phyloP scores from a whole-genome alignment of 2,329 filamentous ascomycete genomes.

The Fusarium sp. region DNA sequence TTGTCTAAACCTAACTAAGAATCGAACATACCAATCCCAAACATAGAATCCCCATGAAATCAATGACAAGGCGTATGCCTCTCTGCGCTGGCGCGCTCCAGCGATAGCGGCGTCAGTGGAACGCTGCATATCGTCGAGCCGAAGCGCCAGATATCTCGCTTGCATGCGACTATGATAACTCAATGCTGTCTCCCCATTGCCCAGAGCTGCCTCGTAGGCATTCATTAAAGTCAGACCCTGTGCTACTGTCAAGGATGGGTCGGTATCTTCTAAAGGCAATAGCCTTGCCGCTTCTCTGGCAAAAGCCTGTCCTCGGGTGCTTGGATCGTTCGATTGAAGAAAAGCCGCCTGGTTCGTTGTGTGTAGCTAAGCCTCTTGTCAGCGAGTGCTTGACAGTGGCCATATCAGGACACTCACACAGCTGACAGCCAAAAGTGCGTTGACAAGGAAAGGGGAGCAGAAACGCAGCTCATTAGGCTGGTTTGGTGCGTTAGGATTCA shows the following conservation, averaged over 20 bases:
- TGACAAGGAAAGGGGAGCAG: conserved; percentile 26
- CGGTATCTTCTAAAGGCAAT: conserved; percentile 6
- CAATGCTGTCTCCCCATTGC: conserved; percentile 1
- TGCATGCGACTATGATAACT: conserved; percentile 16
- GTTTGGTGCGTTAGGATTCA: not conserved
- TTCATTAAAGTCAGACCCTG: conserved; percentile 19
- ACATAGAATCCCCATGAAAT: conserved; percentile 29
- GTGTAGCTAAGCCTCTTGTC: not conserved
- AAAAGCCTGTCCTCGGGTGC: conserved; percentile 12
- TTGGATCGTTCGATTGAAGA: not conserved
- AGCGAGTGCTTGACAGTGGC: not conserved
- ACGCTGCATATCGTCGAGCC: conserved; percentile 5
- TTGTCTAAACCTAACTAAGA: not conserved
- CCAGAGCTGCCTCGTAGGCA: conserved; percentile 14
- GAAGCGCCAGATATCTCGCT: conserved; percentile 14
- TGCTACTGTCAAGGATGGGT: conserved; percentile 1
- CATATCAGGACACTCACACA: conserved; percentile 10
- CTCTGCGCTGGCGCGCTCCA: conserved; percentile 9
- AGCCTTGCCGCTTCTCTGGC: conserved; percentile 10
- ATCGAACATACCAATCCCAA: conserved; percentile 20
- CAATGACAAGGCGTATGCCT: conserved; percentile 23
- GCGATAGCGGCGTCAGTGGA: conserved; percentile 11
- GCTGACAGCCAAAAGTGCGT: conserved; percentile 24
- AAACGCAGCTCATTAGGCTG: conserved; percentile 1
- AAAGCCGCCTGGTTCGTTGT: conserved; percentile 9